Conservation (phyloP, 805 yeast genomes). For the Suhomyces canberraensis region DNA sequence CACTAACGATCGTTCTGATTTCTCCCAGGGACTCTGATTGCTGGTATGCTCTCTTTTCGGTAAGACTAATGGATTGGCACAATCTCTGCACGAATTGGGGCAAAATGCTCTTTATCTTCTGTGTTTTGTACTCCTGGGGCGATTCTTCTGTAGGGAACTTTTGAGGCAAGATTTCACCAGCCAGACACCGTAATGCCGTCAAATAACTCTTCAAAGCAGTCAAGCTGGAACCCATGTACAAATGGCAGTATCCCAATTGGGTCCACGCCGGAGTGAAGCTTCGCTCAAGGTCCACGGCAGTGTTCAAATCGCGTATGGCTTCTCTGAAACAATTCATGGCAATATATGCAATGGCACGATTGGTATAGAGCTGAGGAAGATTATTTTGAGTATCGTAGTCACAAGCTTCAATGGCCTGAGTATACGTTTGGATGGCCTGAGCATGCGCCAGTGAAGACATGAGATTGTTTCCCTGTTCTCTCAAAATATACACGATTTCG, state of each 20-base stretch:
- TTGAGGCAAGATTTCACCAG: slow-evolving; percentile 32
- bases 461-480: slow-evolving; percentile 41
- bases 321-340: slow-evolving; percentile 40
- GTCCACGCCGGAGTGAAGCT: slow-evolving; percentile 42
- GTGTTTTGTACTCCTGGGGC: slow-evolving; percentile 18
- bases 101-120: slow-evolving; percentile 21
- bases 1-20: slow-evolving; percentile 21
- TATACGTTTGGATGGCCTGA: slow-evolving; percentile 38
- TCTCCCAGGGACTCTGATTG: slow-evolving; percentile 25
- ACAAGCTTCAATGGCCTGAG: slow-evolving; percentile 31
- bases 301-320: slow-evolving; percentile 35
- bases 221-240: slow-evolving; percentile 37
- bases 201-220: slow-evolving; percentile 32
- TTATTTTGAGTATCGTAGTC: slow-evolving; percentile 10
- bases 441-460: slow-evolving; percentile 35
- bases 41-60: slow-evolving; percentile 38
- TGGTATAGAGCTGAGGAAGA: slow-evolving; percentile 33
- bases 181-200: slow-evolving; percentile 25
- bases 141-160: slow-evolving; percentile 12
- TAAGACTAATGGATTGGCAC: slow-evolving; percentile 29
- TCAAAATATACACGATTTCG: slow-evolving; percentile 11
- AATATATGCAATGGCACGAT: slow-evolving; percentile 40
- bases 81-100: slow-evolving; percentile 40
- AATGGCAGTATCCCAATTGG: slow-evolving; percentile 42
- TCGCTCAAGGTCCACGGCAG: slow-evolving; percentile 28